Conservation (phyloP, 495 filamentous ascomycete species). For the Astrothelium macrocarpum region DNA sequence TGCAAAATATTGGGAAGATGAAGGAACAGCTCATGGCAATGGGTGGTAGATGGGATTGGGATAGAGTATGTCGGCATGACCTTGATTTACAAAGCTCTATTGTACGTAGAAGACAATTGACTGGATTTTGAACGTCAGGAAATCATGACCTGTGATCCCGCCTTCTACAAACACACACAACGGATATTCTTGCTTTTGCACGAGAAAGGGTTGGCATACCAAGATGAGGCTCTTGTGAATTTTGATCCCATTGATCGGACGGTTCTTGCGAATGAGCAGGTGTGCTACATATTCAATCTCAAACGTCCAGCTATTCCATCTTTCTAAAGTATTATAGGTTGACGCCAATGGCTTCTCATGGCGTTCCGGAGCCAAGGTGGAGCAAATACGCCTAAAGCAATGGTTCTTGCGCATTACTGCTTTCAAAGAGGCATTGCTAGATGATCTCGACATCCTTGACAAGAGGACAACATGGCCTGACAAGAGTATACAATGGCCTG, state of each 20-base stretch:
- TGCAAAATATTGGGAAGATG: constrained; percentile 69
- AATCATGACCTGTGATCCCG: constrained; percentile 69
- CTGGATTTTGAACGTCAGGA: constrained; percentile 45
- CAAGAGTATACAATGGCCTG: constrained; percentile 64
- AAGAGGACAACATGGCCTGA: constrained; percentile 63
- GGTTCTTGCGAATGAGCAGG: constrained; percentile 81
- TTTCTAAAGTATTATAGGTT: constrained; percentile 35
- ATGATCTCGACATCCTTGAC: constrained; percentile 58
- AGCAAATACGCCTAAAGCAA: constrained; percentile 69
- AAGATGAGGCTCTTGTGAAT: constrained; percentile 71
- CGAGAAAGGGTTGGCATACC: constrained; percentile 65
- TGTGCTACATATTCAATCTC: constrained; percentile 6
- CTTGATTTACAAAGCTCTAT: neutral
- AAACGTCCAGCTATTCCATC: no score
- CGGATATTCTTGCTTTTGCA: constrained; percentile 68
- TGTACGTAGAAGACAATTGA: neutral
- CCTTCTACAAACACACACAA: constrained; percentile 84
- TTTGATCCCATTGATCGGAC: constrained; percentile 86
- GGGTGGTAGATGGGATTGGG: constrained; percentile 75
- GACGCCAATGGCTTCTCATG: constrained; percentile 74
- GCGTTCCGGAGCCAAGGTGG: constrained; percentile 79
- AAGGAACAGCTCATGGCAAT: constrained; percentile 68
- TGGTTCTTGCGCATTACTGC: constrained; percentile 84
- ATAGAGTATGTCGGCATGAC: constrained; percentile 47
- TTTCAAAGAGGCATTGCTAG: constrained; percentile 63